Percentiles rank a stretch among this genome's conserved stretches.
Evolutionary conservation across 805 yeast species (phyloP).

Genomic region (Martiniozyma abietophila): DNA sequence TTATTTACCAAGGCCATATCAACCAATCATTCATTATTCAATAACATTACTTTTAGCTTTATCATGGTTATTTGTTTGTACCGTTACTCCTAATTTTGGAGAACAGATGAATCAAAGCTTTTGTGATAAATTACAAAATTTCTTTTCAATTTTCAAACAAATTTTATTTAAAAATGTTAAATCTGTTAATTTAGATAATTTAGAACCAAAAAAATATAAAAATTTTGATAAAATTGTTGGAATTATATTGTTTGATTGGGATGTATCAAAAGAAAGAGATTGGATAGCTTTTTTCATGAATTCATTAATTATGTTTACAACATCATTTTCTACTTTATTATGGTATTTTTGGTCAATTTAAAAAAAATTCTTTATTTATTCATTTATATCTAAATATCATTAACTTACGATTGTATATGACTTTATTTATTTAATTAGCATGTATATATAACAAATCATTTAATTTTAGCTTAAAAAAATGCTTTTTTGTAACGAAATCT

Average conservation of each 20-base stretch:
- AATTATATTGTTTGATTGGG: conserved; percentile 17
- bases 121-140: neutral
- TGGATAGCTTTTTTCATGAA: conserved; percentile 12
- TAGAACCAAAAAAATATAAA: conserved; percentile 7
- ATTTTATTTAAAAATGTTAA: conserved; percentile 1
- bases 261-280: conserved; percentile 10
- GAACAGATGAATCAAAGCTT: conserved; percentile 4
- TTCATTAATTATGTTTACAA: conserved; percentile 1
- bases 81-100: conserved; percentile 10
- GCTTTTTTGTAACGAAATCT: neutral
- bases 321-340: conserved; percentile 9
- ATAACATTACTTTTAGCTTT: conserved; percentile 9
- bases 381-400: too few species aligned
- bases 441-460: too few species aligned
- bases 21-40: conserved; percentile 17
- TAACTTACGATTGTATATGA: too few species aligned
- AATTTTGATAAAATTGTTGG: neutral
- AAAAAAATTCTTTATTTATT: too few species aligned
- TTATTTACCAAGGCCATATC: conserved; percentile 22
- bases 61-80: conserved; percentile 17
- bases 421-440: too few species aligned
- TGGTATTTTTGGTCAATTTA: conserved; percentile 16
- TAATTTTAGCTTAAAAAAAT: too few species aligned
- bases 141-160: too few species aligned
- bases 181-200: conserved; percentile 4